Base-by-base conservation (phyloP, 768 basidiomycete genomes). In the Ramaria sp. region DNA sequence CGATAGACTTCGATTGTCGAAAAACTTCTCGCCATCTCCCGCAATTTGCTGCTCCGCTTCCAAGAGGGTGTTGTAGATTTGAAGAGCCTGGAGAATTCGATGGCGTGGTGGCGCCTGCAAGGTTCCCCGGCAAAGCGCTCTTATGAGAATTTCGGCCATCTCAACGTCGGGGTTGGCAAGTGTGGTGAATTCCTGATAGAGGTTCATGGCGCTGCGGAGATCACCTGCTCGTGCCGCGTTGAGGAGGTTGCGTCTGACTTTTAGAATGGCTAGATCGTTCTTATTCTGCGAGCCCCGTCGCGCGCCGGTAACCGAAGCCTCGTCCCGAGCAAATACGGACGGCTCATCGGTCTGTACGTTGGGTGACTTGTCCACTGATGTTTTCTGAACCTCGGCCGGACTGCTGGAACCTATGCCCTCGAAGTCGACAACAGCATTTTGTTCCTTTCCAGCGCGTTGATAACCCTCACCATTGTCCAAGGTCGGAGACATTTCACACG, bases 81-180 rank as follows among this genome's bases (percentile, higher is more conserved):
- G 61, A 5, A 88, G 65, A 3, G 84, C 85, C 39, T 63, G 66
- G 58, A 81, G 75, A 52, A 88, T 69, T 22, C 65, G 64, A 7
- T 66, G 61, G 2, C 79, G 74, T 1, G 71, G 64, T 15, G 69
- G 68, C 18, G 61, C 58, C 18, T 62, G 66, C 25, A 71, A 61
- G 25, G 66, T 63, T 18, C 65, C 61, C 24, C 68, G 67, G 62
- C 78, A 79, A 18, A 86, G 66, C 15, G 67, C 63, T 25, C 67
- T 73, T 24, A 88, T 69, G 2, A 87, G 63, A 3, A 79, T 79
- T n/a, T 71, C 71, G 18, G 82, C 67, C 48, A 85, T 66, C 43
- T 66, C 67, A 6, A 77, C 70, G 25, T 78, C 76, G 4, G 78
- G 78, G 3, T 59, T 60, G 25, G 28, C 24, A 10, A 36, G 6